Evolutionary conservation across 2,329 filamentous ascomycete genomes (phyloP).

Genomic region (Bipolaris oryzae): DNA sequence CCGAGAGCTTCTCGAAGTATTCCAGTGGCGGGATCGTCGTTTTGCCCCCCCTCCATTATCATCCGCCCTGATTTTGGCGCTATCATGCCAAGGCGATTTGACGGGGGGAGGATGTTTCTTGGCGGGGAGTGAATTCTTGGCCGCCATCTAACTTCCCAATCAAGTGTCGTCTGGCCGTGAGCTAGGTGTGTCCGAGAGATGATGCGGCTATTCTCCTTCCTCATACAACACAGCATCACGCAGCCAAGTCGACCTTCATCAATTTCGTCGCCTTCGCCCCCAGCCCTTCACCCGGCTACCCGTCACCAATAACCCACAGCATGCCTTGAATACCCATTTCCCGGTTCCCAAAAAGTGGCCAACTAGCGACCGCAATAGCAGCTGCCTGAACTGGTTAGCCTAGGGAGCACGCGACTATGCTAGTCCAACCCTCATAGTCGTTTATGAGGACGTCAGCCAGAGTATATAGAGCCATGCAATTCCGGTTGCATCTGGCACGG

Average conservation of each 20-base stretch:
- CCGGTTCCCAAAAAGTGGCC: conserved; percentile 26
- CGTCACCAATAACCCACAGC: conserved; percentile 14
- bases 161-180: conserved; percentile 19
- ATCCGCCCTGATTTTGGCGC: conserved; percentile 23
- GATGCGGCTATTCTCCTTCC: conserved; percentile 29
- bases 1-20: background rate
- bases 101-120: conserved; percentile 7
- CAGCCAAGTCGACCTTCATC: conserved; percentile 28
- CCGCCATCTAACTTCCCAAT: conserved; percentile 35
- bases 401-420: conserved; percentile 6
- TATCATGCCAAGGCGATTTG: conserved; percentile 19
- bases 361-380: conserved; percentile 10
- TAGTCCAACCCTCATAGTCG: conserved; percentile 2
- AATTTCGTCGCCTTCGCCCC: conserved; percentile 18
- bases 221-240: conserved; percentile 26
- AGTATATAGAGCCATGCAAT: conserved; percentile 27
- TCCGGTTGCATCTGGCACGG: conserved; percentile 1
- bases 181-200: conserved; percentile 22
- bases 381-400: conserved; percentile 34
- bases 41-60: conserved; percentile 4
- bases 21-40: conserved; percentile 5
- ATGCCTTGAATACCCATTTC: conserved; percentile 8
- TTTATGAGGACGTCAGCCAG: conserved; percentile 13
- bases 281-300: conserved; percentile 20
- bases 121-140: conserved; percentile 15